Base-by-base conservation (phyloP, 352 stramenopile genomes). In the Blastocystis sp. region DNA sequence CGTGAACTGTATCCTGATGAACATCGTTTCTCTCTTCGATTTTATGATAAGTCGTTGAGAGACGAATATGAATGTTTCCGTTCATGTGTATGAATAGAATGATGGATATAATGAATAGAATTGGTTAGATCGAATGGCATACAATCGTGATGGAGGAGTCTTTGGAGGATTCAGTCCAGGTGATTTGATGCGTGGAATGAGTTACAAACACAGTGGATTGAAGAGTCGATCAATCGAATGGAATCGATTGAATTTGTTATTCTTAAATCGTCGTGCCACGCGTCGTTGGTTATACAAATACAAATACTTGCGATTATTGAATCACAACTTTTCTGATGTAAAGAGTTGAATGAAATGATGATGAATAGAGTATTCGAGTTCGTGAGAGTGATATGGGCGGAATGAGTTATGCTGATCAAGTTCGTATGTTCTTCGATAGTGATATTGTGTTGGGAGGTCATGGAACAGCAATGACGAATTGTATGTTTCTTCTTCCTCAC, bases 361-460 rank as follows among this genome's bases (percentile, higher is more conserved):
- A 54, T 75, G 4, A 59, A 27, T 75, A 75, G n/a, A n/a, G n/a
- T n/a, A n/a, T n/a, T n/a, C n/a, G n/a, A n/a, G n/a, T n/a, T n/a
- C n/a, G n/a, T n/a, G n/a, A n/a, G n/a, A n/a, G n/a, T n/a, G n/a
- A n/a, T n/a, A 27, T 67, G n/a, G 11, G n/a, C 32, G 29, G 14
- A 38, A 24, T 36, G 16, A 38, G n/a, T 67, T 36, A 38, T 36
- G 56, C 9, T 24, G 32, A 36, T 67, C 56, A 67, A 36, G 32
- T 67, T 38, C n/a, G 32, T 14, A 27, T 36, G 11, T 67, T 27
- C 14, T 67, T 24, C n/a, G n/a, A 27, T n/a, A 67, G n/a, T 21
- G 56, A 67, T 67, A 67, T 67, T 36, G 56, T 67, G n/a, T 38
- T 67, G 1, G 56, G 56, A 38, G 32, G 56, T 38, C 56, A 67